Conservation (phyloP, 2,329 filamentous ascomycete genomes). For the Aureobasidium subglaciale region DNA sequence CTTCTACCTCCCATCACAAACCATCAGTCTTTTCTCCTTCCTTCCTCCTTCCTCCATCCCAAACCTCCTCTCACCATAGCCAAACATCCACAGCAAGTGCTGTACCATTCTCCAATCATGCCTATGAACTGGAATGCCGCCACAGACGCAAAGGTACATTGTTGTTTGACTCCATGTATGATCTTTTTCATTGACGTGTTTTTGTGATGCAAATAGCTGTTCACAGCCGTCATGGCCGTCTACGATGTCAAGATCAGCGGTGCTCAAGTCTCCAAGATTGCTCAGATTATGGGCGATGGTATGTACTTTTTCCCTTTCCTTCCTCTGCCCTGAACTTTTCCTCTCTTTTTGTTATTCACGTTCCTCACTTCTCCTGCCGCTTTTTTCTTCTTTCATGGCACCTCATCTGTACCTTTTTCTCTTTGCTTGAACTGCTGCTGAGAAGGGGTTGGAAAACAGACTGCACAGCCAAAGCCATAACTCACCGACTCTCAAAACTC, state of each 20-base stretch:
- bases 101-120: slow-evolving; percentile 19
- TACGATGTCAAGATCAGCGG: slow-evolving; percentile 25
- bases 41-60: too few relatives aligned
- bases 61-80: background rate
- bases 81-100: background rate
- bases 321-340: background rate
- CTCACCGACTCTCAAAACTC: slow-evolving; percentile 25
- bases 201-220: slow-evolving; percentile 18
- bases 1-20: background rate
- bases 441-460: slow-evolving; percentile 17
- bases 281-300: slow-evolving; percentile 25
- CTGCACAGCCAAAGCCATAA: slow-evolving; percentile 28
- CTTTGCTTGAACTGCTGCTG: too few relatives aligned
- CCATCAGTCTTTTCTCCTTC: too few relatives aligned
- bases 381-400: background rate
- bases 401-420: background rate
- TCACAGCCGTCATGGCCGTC: slow-evolving; percentile 24
- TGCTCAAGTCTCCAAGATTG: slow-evolving; percentile 21
- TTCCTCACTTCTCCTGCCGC: background rate
- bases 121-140: slow-evolving; percentile 27
- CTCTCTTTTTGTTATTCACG: background rate
- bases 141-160: slow-evolving; percentile 25
- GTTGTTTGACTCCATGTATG: background rate
- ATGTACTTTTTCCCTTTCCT: background rate
- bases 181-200: background rate